phyloP scores from a whole-genome alignment of 73 alveolate genomes.

The Tetrahymena borealis region DNA sequence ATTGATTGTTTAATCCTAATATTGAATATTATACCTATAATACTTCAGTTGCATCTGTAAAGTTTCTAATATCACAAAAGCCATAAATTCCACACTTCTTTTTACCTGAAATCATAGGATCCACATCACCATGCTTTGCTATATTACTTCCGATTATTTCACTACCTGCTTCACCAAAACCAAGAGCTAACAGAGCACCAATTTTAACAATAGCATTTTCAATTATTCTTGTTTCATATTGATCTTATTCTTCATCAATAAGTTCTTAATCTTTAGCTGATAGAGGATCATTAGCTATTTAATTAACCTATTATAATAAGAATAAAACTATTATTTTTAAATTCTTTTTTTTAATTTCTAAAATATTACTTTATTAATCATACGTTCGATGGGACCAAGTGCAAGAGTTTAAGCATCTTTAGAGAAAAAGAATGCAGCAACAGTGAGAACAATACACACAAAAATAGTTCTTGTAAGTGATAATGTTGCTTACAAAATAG shows the following conservation, averaged over 20 bases:
- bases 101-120: slow-evolving; percentile 96
- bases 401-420: slow-evolving; percentile 67
- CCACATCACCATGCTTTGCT: slow-evolving; percentile 89
- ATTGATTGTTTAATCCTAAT: not conserved
- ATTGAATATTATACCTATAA: slow-evolving; percentile 22
- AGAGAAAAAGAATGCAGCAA: slow-evolving; percentile 62
- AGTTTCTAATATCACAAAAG: slow-evolving; percentile 95
- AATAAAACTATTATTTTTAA: not conserved
- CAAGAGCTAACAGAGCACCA: slow-evolving; percentile 91
- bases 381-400: slow-evolving; percentile 73
- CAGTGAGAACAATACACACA: slow-evolving; percentile 51
- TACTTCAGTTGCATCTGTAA: slow-evolving; percentile 96
- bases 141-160: slow-evolving; percentile 89
- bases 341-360: slow-evolving; percentile 45
- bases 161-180: slow-evolving; percentile 98
- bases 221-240: slow-evolving; percentile 84
- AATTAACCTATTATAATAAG: not conserved
- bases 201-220: slow-evolving; percentile 91
- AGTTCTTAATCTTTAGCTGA: slow-evolving; percentile 31
- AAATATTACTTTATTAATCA: slow-evolving; percentile 69
- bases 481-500: slow-evolving; percentile 50
- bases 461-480: slow-evolving; percentile 64
- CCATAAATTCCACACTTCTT: slow-evolving; percentile 92
- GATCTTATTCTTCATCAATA: slow-evolving; percentile 18
- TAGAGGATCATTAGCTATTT: slow-evolving; percentile 44